A percentile compares a stretch with the other conserved stretches of the same genome.
Conservation (phyloP, 2,329 filamentous ascomycete species). For the Incumbomyces delicatus region DNA sequence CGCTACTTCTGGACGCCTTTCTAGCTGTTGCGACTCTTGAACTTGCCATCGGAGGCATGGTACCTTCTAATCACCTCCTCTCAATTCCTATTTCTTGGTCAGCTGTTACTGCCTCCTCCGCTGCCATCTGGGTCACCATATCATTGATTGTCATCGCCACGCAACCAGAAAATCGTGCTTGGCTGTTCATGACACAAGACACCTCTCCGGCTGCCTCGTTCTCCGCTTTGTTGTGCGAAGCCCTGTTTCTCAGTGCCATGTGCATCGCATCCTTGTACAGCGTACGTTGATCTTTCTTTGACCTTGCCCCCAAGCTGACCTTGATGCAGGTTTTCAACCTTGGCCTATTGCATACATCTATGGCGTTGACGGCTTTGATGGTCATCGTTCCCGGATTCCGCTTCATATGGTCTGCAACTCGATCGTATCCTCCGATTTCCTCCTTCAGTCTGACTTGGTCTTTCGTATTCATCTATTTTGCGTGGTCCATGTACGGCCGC, state of each 20-base stretch:
- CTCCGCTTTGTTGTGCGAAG: conserved; percentile 30
- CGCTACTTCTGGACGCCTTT: conserved; percentile 32
- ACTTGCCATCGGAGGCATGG: conserved; percentile 10
- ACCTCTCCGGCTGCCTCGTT: conserved; percentile 23
- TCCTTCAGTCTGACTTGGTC: conserved; percentile 12
- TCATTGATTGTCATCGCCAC: conserved; percentile 27
- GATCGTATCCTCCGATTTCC: conserved; percentile 19
- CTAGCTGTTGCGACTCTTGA: conserved; percentile 28
- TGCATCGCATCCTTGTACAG: conserved; percentile 30
- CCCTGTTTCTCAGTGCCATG: conserved; percentile 26
- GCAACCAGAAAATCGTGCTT: conserved; percentile 29
- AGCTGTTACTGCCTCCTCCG: conserved; percentile 17
- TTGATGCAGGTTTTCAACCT: conserved; percentile 13
- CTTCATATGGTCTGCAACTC: conserved; percentile 17
- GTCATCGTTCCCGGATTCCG: conserved; percentile 16
- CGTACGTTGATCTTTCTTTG: conserved; percentile 25
- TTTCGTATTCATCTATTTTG: conserved; percentile 17
- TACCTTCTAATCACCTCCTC: background rate
- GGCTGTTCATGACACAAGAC: conserved; percentile 29
- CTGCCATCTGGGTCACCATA: conserved; percentile 28
- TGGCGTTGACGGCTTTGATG: conserved; percentile 13
- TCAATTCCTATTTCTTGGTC: conserved; percentile 11
- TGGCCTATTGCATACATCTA: conserved; percentile 16
- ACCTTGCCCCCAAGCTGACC: conserved; percentile 9
- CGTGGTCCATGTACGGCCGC: conserved; percentile 13